Base-by-base conservation (phyloP, 2,329 filamentous ascomycete genomes). In the Venturiaceae sp. region DNA sequence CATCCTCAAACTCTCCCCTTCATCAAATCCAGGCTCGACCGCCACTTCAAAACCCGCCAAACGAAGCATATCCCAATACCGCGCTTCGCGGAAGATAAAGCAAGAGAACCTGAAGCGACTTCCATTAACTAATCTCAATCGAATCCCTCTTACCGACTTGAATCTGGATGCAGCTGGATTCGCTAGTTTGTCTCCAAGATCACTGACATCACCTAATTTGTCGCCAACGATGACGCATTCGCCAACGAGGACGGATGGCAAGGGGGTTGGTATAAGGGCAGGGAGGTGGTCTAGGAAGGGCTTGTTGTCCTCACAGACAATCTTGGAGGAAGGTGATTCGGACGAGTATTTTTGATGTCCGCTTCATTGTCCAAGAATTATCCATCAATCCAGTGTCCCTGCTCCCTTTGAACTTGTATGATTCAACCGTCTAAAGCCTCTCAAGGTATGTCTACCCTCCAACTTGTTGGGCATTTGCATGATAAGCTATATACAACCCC, bases 261-360 rank as follows among this genome's bases (percentile, higher is more conserved):
- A 26, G 5, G 44, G 23, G n/a, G n/a, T n/a, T n/a, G n/a, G n/a
- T n/a, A n/a, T n/a, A n/a, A n/a, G n/a, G n/a, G n/a, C n/a, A 1
- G 44, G 30, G 11, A 50, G 26, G 16, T 56, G 53, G 53, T 33
- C 53, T 33, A 39, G 53, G 36, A 39, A 41, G 37, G 37, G 53
- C 14, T 32, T 56, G 53, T 28, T 56, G 21, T 32, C 53, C 4
- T 41, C 53, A 36, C 37, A 36, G n/a, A 56, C 37, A 4, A 56
- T 56, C 9, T 28, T 56, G 33, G 53, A 56, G 37, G 53, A 56
- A n/a, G 53, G 53, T 3, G 37, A 41, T 41, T 39, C 33, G 28
- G 53, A 56, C 32, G 53, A 56, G 33, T 56, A 44, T 30, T 56
- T 56, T 44, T 56, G 36, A 56, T 50, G n/a, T n/a, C n/a, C n/a